Conservation (phyloP, 2,329 filamentous ascomycete species). For the Pyricularia sp. region DNA sequence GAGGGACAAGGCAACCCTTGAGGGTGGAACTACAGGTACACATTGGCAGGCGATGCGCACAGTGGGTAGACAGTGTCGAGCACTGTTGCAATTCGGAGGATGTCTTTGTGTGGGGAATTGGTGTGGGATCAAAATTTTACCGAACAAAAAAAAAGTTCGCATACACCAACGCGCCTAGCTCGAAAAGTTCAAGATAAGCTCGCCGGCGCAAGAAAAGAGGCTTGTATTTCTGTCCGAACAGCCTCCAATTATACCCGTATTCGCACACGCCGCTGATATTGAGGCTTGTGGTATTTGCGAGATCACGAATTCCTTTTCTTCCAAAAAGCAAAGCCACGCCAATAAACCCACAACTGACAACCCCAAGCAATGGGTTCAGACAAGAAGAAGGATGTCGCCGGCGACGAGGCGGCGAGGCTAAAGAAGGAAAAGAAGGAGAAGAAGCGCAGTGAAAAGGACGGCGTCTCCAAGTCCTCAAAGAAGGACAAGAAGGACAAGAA, state of each 20-base stretch:
- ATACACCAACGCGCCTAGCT: background rate
- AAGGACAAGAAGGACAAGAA: conserved; percentile 55
- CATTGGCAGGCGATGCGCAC: background rate
- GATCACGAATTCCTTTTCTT: background rate
- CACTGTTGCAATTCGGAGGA: background rate
- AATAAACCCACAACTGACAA: background rate
- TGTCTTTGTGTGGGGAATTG: background rate
- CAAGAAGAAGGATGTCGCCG: conserved; percentile 6
- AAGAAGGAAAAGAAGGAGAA: conserved; percentile 45
- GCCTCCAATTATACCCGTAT: background rate
- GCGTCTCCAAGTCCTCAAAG: conserved; percentile 35
- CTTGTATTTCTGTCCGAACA: background rate
- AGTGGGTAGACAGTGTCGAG: background rate
- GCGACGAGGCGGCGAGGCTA: conserved; percentile 3
- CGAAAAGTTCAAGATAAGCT: background rate
- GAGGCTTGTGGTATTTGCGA: background rate
- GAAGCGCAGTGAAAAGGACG: conserved; percentile 41
- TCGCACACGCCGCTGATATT: background rate
- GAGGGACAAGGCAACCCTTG: background rate
- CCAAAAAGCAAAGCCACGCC: background rate
- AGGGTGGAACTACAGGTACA: background rate
- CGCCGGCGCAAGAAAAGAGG: background rate
- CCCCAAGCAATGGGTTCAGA: conserved; percentile 9
- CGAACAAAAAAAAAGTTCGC: conserved; percentile 1
- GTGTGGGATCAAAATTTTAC: conserved; percentile 3